Percentiles rank a stretch among this genome's conserved stretches.
phyloP scores from a whole-genome alignment of 768 basidiomycete species.

The Lactarius akahatsu region DNA sequence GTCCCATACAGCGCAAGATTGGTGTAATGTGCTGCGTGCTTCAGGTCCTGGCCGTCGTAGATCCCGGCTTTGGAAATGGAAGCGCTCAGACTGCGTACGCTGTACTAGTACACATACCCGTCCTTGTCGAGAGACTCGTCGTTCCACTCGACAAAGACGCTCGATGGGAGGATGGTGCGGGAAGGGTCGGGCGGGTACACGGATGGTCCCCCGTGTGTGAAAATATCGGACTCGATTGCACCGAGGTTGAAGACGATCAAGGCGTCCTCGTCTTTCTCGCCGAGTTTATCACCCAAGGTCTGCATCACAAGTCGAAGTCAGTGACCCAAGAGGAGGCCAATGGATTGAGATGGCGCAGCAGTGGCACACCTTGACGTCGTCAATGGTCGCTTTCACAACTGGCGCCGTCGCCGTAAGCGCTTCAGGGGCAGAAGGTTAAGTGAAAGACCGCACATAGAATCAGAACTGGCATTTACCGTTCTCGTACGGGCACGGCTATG shows the following conservation, averaged over 20 bases:
- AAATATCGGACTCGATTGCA: conserved; percentile 13
- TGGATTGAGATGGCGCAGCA: not conserved
- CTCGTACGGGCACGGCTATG: not conserved
- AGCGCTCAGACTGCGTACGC: conserved; percentile 40
- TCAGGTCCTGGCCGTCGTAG: conserved; percentile 42
- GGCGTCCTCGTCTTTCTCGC: conserved; percentile 39
- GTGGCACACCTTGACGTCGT: conserved; percentile 42
- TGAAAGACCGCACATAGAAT: not conserved
- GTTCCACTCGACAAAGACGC: conserved; percentile 45
- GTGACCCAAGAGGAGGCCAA: not conserved
- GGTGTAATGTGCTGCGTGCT: conserved; percentile 46
- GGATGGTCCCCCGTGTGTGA: conserved; percentile 18
- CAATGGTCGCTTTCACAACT: conserved; percentile 41
- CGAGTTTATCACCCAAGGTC: conserved; percentile 45
- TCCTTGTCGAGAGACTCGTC: conserved; percentile 45
- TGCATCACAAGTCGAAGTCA: conserved; percentile 27
- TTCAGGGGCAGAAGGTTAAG: not conserved
- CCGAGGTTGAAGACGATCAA: conserved; percentile 41
- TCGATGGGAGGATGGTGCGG: not conserved
- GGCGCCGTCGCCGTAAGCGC: not conserved
- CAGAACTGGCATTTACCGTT: not conserved
- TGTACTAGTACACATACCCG: conserved; percentile 40
- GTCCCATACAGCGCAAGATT: conserved; percentile 61
- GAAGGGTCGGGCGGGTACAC: conserved; percentile 23
- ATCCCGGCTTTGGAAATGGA: conserved; percentile 42